Evolutionary conservation across 2,329 filamentous ascomycete species (phyloP).

Genomic region (Plectosphaerella cucumerina): DNA sequence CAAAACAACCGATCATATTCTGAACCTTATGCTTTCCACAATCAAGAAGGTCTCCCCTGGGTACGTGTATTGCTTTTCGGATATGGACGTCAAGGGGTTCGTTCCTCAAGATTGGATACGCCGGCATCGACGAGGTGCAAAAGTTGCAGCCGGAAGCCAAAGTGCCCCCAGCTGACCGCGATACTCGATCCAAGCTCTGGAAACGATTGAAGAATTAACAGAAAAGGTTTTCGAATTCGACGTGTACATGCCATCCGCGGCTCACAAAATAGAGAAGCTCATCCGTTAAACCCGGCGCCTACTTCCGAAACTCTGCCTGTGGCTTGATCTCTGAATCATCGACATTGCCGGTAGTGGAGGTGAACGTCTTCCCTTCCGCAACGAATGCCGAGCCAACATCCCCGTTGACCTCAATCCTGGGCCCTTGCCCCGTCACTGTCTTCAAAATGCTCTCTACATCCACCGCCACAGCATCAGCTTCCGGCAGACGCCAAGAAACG

Average conservation of each 20-base stretch:
- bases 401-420: background rate
- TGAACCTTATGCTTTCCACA: background rate
- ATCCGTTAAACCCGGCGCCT: background rate
- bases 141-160: no score
- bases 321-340: background rate
- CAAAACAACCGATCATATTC: background rate
- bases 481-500: background rate
- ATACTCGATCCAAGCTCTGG: no score
- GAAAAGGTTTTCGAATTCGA: no score
- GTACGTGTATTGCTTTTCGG: no score
- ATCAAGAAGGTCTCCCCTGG: no score
- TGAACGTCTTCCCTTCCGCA: background rate
- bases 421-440: constrained; percentile 19
- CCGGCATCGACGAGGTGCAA: no score
- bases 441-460: background rate
- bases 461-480: background rate
- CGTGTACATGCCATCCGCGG: no score
- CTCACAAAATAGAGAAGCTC: no score
- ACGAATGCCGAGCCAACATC: background rate
- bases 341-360: background rate
- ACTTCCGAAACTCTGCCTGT: background rate
- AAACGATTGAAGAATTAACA: no score
- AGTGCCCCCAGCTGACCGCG: no score
- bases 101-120: no score
- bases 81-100: no score